Evolutionary conservation across 306 rosid genomes (phyloP).

Genomic region (Pyrus pyrifolia): DNA sequence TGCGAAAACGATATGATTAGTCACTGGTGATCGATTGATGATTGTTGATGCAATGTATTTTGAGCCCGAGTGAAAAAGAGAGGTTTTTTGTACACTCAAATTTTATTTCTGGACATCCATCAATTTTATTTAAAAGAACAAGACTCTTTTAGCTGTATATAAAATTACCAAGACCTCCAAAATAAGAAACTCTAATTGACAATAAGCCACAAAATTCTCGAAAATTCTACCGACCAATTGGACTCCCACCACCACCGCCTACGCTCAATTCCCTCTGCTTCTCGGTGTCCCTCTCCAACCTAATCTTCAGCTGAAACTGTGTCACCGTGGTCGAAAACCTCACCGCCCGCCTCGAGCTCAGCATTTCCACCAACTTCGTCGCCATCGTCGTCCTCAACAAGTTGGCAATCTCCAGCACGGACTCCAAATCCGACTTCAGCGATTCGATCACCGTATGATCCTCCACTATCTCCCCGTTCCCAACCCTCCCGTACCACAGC

Average conservation of each 20-base stretch:
- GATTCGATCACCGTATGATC: slow-evolving; percentile 4
- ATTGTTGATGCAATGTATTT: neutral
- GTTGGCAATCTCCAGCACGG: slow-evolving; percentile 44
- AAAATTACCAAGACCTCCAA: too few species aligned
- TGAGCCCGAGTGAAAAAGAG: neutral
- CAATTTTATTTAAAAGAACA: too few species aligned
- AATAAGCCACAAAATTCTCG: too few species aligned
- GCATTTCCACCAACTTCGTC: slow-evolving; percentile 38
- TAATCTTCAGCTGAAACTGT: slow-evolving; percentile 51
- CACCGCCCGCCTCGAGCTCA: slow-evolving; percentile 45
- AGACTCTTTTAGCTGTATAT: too few species aligned
- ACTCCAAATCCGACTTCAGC: slow-evolving; percentile 35
- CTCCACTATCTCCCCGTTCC: neutral
- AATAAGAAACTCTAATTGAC: too few species aligned
- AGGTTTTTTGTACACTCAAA: too few species aligned
- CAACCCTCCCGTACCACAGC: slow-evolving; percentile 14
- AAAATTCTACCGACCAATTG: neutral
- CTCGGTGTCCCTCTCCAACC: slow-evolving; percentile 13
- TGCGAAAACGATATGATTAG: neutral
- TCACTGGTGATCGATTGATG: neutral
- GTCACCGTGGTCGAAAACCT: slow-evolving; percentile 35
- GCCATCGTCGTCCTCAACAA: slow-evolving; percentile 45
- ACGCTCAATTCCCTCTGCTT: neutral
- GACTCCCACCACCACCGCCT: neutral
- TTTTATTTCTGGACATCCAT: too few species aligned